A percentile compares a stretch with the other conserved stretches of the same genome.
These are phyloP conservation scores for Pugionium cornutum DNA, from an alignment of 345 rosid species.

Conservation along the genomic window DNA sequence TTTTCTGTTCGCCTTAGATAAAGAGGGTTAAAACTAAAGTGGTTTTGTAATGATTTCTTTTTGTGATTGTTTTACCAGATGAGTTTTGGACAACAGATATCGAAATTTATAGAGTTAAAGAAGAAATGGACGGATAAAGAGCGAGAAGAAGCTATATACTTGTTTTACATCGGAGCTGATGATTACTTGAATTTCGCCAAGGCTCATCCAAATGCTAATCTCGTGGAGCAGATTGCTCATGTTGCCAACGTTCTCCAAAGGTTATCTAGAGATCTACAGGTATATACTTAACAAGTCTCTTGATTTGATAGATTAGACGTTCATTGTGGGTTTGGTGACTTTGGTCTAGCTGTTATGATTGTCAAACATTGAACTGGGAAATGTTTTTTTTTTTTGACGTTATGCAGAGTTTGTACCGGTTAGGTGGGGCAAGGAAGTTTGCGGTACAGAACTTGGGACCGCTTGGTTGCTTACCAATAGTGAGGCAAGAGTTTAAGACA, in stretches of 20 bases:
- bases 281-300: neutral
- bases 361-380: slow-evolving; percentile 9
- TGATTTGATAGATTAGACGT: neutral
- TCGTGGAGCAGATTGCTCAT: slow-evolving; percentile 11
- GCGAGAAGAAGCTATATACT: slow-evolving; percentile 33
- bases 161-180: slow-evolving; percentile 37
- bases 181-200: slow-evolving; percentile 42
- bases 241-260: slow-evolving; percentile 22
- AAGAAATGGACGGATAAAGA: slow-evolving; percentile 34
- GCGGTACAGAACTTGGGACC: slow-evolving; percentile 41
- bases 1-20: neutral
- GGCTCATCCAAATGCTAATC: slow-evolving; percentile 34
- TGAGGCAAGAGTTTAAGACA: slow-evolving; percentile 34
- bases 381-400: neutral
- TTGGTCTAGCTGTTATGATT: neutral
- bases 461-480: slow-evolving; percentile 37
- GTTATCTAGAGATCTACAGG: slow-evolving; percentile 25
- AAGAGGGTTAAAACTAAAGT: neutral
- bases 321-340: neutral
- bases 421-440: slow-evolving; percentile 43
- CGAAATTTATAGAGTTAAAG: slow-evolving; percentile 19
- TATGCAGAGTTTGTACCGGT: slow-evolving; percentile 31
- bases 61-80: slow-evolving; percentile 1
- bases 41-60: neutral
- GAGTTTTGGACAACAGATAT: slow-evolving; percentile 32